These are phyloP conservation scores for Sphagnum magellanicum DNA, from an alignment of 228 moss, liverwort and hornwort species.

Conservation along the genomic window DNA sequence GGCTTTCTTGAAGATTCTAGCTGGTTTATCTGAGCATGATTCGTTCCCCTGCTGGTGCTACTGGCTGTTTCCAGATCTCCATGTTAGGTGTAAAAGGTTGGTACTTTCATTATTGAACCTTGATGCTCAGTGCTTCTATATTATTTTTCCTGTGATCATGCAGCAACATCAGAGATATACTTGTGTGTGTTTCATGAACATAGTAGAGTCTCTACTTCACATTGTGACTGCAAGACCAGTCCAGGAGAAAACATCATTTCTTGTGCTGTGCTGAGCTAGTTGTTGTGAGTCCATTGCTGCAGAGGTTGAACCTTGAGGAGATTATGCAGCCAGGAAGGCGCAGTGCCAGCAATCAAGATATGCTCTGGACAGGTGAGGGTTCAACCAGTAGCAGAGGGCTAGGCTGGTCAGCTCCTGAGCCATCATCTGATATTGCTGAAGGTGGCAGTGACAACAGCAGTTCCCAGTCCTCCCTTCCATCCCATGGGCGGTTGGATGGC, in stretches of 20 bases:
- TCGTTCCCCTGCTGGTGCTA: too few species aligned
- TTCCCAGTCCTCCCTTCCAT: constrained; percentile 13
- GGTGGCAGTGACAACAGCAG: constrained; percentile 18
- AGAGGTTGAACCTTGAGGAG: constrained; percentile 23
- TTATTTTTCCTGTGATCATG: neutral
- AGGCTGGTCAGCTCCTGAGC: constrained; percentile 12
- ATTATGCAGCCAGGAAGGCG: constrained; percentile 26
- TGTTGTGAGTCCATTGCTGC: neutral
- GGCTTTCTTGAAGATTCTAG: too few species aligned
- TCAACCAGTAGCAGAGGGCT: constrained; percentile 13
- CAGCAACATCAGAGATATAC: neutral
- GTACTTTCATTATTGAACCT: too few species aligned
- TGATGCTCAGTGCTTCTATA: neutral
- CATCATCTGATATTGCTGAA: neutral
- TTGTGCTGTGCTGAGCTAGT: neutral
- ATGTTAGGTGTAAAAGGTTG: too few species aligned
- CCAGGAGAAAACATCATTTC: neutral
- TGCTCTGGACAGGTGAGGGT: constrained; percentile 5
- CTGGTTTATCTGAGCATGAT: too few species aligned
- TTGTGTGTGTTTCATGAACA: neutral
- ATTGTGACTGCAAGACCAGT: neutral
- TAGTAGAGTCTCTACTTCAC: neutral
- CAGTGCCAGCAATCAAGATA: constrained; percentile 19
- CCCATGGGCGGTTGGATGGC: constrained; percentile 13
- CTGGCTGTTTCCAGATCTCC: too few species aligned